These are phyloP conservation scores for Diplocarpon rosae DNA, from an alignment of 2,329 filamentous ascomycete genomes.

Conservation along the genomic window DNA sequence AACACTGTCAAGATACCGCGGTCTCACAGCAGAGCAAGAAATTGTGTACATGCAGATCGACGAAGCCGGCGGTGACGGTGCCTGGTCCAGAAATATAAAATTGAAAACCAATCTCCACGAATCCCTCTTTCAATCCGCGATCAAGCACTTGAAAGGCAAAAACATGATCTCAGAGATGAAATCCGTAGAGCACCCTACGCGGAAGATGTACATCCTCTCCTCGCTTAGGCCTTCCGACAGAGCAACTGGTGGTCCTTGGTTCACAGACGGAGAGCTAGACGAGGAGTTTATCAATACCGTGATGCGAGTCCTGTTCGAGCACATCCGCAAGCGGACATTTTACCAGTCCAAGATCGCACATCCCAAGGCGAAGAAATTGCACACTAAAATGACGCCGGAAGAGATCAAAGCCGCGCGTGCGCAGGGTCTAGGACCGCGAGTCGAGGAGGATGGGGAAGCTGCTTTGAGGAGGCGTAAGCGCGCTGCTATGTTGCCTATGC, in stretches of 20 bases:
- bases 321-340: slow-evolving; percentile 62
- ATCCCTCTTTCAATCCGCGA: slow-evolving; percentile 64
- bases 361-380: slow-evolving; percentile 41
- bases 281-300: slow-evolving; percentile 75
- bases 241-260: slow-evolving; percentile 90
- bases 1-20: slow-evolving; percentile 38
- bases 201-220: slow-evolving; percentile 93
- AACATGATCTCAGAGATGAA: slow-evolving; percentile 81
- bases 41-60: slow-evolving; percentile 87
- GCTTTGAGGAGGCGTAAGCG: slow-evolving; percentile 6
- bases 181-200: slow-evolving; percentile 78
- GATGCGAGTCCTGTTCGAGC: slow-evolving; percentile 60
- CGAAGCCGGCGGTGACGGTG: slow-evolving; percentile 70
- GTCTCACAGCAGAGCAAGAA: slow-evolving; percentile 61
- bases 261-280: slow-evolving; percentile 82
- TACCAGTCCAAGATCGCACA: slow-evolving; percentile 32
- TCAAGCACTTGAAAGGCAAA: slow-evolving; percentile 76
- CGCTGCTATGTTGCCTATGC: slow-evolving; percentile 36
- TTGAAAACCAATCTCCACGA: slow-evolving; percentile 73
- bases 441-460: slow-evolving; percentile 13
- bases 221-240: slow-evolving; percentile 77
- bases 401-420: slow-evolving; percentile 27
- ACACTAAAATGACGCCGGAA: slow-evolving; percentile 37
- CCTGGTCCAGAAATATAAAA: slow-evolving; percentile 84
- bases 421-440: slow-evolving; percentile 14